Percentiles rank a stretch among this genome's conserved stretches.
These are phyloP conservation scores for Primulina huaijiensis DNA, from an alignment of 257 asterid species.

Conservation along the genomic window DNA sequence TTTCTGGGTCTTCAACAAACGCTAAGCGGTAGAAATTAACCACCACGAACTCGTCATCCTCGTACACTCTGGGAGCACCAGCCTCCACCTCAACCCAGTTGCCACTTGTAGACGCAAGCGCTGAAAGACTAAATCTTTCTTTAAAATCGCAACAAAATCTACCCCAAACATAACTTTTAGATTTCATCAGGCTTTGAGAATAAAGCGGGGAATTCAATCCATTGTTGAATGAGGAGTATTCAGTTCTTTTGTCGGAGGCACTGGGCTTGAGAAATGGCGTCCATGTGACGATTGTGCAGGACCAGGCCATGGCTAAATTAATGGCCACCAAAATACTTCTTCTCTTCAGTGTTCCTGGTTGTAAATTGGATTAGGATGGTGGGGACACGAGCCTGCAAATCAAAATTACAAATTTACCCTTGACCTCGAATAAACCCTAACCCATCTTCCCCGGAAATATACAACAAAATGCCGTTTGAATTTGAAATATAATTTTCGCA, in stretches of 20 bases:
- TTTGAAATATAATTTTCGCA: no score
- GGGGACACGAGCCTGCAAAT: background rate
- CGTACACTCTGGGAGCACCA: conserved; percentile 30
- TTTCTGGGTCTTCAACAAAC: conserved; percentile 59
- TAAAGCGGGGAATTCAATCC: conserved; percentile 22
- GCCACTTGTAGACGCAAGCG: conserved; percentile 37
- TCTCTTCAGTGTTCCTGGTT: background rate
- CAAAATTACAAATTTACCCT: background rate
- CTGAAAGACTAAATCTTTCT: conserved; percentile 33
- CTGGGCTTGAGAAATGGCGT: conserved; percentile 30
- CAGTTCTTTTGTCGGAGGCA: background rate
- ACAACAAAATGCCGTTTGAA: no score
- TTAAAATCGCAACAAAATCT: conserved; percentile 25
- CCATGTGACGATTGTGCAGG: conserved; percentile 29
- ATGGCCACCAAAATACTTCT: conserved; percentile 14
- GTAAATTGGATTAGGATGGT: background rate
- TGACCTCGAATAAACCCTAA: no score
- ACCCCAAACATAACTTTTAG: background rate
- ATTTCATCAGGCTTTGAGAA: conserved; percentile 15
- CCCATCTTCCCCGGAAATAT: no score
- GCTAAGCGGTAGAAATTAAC: conserved; percentile 82
- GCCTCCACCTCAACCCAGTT: conserved; percentile 38
- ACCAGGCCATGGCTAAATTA: conserved; percentile 30
- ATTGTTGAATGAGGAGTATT: conserved; percentile 16
- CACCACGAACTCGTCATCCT: conserved; percentile 58